These are phyloP conservation scores for Ascochyta lentis DNA, from an alignment of 2,329 filamentous ascomycete species.

Conservation along the genomic window DNA sequence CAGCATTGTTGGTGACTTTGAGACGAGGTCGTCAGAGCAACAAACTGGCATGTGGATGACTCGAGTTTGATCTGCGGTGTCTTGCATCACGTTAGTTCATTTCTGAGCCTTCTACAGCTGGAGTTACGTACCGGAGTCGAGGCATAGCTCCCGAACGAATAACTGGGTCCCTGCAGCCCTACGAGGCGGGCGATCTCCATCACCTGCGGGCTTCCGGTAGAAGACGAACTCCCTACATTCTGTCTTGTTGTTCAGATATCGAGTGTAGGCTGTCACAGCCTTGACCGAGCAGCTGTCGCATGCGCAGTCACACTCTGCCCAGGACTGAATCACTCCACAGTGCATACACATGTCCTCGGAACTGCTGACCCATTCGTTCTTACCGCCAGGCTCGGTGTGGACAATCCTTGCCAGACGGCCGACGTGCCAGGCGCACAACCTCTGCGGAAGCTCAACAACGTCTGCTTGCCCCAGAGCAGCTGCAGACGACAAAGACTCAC, in stretches of 20 bases:
- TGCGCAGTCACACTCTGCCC: slow-evolving; percentile 34
- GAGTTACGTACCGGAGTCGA: slow-evolving; percentile 11
- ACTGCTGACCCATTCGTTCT: slow-evolving; percentile 40
- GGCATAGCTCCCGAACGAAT: slow-evolving; percentile 35
- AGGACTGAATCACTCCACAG: slow-evolving; percentile 38
- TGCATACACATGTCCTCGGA: slow-evolving; percentile 44
- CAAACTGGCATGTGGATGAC: slow-evolving; percentile 31
- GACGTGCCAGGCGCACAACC: slow-evolving; percentile 46
- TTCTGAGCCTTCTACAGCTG: background rate
- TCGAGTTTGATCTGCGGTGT: slow-evolving; percentile 1
- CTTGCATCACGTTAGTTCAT: slow-evolving; percentile 15
- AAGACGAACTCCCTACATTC: slow-evolving; percentile 36
- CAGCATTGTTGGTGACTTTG: too few relatives aligned
- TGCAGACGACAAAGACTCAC: slow-evolving; percentile 17
- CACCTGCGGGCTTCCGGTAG: slow-evolving; percentile 23
- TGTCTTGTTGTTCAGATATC: slow-evolving; percentile 38
- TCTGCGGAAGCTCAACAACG: slow-evolving; percentile 37
- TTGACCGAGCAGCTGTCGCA: slow-evolving; percentile 42
- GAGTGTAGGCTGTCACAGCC: slow-evolving; percentile 38
- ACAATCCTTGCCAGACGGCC: slow-evolving; percentile 34
- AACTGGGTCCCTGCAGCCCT: slow-evolving; percentile 18
- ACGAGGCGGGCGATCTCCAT: background rate
- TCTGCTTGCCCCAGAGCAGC: slow-evolving; percentile 19
- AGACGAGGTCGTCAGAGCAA: slow-evolving; percentile 7
- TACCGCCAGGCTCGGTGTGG: slow-evolving; percentile 24